Conservation (phyloP, 805 yeast species). For the Candida glaebosa region DNA sequence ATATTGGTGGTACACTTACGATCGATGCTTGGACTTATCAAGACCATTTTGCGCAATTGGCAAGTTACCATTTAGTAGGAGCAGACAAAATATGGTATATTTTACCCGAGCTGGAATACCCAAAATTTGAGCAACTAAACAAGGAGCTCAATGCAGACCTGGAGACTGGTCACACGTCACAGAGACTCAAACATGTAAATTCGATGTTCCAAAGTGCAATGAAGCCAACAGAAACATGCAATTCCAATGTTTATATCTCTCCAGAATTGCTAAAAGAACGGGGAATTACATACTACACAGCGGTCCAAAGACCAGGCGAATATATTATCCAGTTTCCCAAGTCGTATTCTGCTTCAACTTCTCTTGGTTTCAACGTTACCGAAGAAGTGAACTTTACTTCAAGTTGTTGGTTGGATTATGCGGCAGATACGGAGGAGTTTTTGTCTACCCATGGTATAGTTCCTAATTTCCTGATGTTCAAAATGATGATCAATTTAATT, state of each 20-base stretch:
- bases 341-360: slow-evolving; percentile 47
- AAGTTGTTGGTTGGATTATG: slow-evolving; percentile 49
- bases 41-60: slow-evolving; percentile 55
- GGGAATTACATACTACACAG: slow-evolving; percentile 47
- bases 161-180: slow-evolving; percentile 19
- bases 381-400: slow-evolving; percentile 61
- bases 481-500: slow-evolving; percentile 46
- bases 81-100: slow-evolving; percentile 57
- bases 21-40: slow-evolving; percentile 56
- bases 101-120: slow-evolving; percentile 54
- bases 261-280: slow-evolving; percentile 45
- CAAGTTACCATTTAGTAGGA: slow-evolving; percentile 56
- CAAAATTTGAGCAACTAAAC: slow-evolving; percentile 46
- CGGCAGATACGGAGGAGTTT: slow-evolving; percentile 52
- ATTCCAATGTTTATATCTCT: slow-evolving; percentile 46
- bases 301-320: slow-evolving; percentile 62
- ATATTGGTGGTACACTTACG: slow-evolving; percentile 52
- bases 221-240: slow-evolving; percentile 19
- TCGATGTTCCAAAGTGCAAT: slow-evolving; percentile 22
- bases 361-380: slow-evolving; percentile 53
- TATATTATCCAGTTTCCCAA: slow-evolving; percentile 56
- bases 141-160: slow-evolving; percentile 14
- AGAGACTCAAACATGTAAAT: slow-evolving; percentile 29
- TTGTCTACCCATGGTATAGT: slow-evolving; percentile 41
- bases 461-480: slow-evolving; percentile 52